These are phyloP conservation scores for Halophytophthora polymorphica DNA, from an alignment of 352 stramenopile species.

Conservation along the genomic window DNA sequence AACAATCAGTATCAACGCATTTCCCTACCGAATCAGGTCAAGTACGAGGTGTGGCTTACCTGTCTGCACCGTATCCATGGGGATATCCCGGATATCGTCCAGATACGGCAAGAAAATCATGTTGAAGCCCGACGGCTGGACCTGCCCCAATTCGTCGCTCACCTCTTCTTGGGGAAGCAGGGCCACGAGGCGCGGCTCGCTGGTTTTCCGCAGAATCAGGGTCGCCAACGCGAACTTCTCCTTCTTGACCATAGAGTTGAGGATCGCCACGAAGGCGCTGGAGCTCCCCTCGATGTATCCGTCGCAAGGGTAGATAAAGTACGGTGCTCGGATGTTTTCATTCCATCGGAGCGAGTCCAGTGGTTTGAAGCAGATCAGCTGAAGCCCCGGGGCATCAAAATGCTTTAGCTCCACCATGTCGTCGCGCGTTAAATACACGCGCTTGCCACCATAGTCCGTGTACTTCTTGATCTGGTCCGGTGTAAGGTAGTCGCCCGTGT, in stretches of 20 bases:
- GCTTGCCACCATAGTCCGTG: slow-evolving; percentile 68
- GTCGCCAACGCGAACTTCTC: slow-evolving; percentile 65
- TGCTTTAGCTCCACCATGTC: slow-evolving; percentile 80
- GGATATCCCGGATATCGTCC: slow-evolving; percentile 77
- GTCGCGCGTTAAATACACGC: slow-evolving; percentile 78
- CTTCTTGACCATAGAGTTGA: slow-evolving; percentile 64
- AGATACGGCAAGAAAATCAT: slow-evolving; percentile 78
- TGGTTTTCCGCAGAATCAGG: slow-evolving; percentile 72
- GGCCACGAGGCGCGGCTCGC: slow-evolving; percentile 69
- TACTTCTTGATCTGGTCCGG: slow-evolving; percentile 78
- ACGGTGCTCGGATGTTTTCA: slow-evolving; percentile 66
- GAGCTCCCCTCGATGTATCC: slow-evolving; percentile 75
- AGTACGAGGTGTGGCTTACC: slow-evolving; percentile 19
- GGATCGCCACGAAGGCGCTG: slow-evolving; percentile 63
- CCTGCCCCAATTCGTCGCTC: slow-evolving; percentile 71
- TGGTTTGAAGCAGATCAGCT: slow-evolving; percentile 82
- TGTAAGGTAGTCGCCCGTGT: slow-evolving; percentile 70
- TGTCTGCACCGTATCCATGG: slow-evolving; percentile 33
- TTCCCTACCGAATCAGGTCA: background rate
- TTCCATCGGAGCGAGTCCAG: slow-evolving; percentile 56
- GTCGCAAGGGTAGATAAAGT: slow-evolving; percentile 83
- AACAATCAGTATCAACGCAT: slow-evolving; percentile 7
- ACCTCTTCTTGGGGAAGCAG: slow-evolving; percentile 76
- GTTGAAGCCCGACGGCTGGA: slow-evolving; percentile 74
- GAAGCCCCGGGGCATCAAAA: slow-evolving; percentile 65